phyloP scores from a whole-genome alignment of 2,329 filamentous ascomycete genomes.

The Furcasterigmium sp. region DNA sequence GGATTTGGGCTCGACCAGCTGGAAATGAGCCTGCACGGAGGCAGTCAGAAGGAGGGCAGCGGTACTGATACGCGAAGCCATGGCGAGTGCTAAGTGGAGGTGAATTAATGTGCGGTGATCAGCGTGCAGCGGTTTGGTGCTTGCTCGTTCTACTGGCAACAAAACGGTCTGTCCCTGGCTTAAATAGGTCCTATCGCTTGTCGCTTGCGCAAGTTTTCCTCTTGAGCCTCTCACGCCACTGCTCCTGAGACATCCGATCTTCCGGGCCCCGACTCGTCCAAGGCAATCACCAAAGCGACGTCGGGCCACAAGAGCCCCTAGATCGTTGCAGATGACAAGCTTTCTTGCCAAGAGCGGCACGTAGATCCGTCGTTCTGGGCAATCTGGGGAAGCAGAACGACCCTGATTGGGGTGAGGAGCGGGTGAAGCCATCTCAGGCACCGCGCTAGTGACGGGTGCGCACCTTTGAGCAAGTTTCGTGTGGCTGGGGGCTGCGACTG shows the following conservation, averaged over 20 bases:
- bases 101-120: not conserved
- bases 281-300: not conserved
- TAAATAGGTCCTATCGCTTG: too few species aligned
- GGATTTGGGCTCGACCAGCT: conserved; percentile 39
- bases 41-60: conserved; percentile 27
- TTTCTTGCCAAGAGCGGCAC: not conserved
- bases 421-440: not conserved
- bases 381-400: not conserved
- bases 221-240: too few species aligned
- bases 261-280: not conserved
- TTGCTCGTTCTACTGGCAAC: too few species aligned
- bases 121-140: not conserved
- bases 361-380: too few species aligned
- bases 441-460: not conserved
- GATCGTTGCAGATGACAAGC: not conserved
- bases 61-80: conserved; percentile 19
- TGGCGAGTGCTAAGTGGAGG: conserved; percentile 4
- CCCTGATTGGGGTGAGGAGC: not conserved
- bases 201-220: too few species aligned
- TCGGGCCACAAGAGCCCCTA: not conserved
- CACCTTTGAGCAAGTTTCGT: conserved; percentile 1
- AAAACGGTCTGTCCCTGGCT: too few species aligned
- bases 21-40: conserved; percentile 47
- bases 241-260: not conserved
- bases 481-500: too few species aligned